A percentile compares a stretch with the other conserved stretches of the same genome.
Evolutionary conservation across 2,329 filamentous ascomycete species (phyloP).

Genomic region (Biscogniauxia mediterranea): DNA sequence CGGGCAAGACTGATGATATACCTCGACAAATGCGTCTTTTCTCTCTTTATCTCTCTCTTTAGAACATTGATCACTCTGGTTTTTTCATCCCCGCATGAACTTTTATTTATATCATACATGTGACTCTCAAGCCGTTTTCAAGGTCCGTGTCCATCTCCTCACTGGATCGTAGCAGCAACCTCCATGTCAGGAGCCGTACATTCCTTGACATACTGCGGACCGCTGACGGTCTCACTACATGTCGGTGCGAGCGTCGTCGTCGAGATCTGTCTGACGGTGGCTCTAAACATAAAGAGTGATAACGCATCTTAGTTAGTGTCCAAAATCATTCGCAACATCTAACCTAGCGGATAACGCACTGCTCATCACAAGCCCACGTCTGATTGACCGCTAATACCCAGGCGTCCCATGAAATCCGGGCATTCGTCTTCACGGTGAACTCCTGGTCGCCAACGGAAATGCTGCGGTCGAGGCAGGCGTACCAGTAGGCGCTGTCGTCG

Average conservation of each 20-base stretch:
- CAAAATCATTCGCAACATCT: too few species aligned
- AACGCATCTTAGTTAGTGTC: not conserved
- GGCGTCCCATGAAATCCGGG: slow-evolving; percentile 19
- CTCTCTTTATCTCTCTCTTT: not conserved
- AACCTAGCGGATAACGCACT: slow-evolving; percentile 9
- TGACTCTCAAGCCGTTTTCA: too few species aligned
- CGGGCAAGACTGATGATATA: not conserved
- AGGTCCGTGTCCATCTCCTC: not conserved
- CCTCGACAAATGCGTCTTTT: not conserved
- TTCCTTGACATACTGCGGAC: slow-evolving; percentile 24
- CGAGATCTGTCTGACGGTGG: slow-evolving; percentile 18
- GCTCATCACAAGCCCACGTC: slow-evolving; percentile 22
- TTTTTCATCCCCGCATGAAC: not conserved
- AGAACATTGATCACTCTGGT: not conserved
- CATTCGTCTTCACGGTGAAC: slow-evolving; percentile 21
- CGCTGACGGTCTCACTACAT: slow-evolving; percentile 20
- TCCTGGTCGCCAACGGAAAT: slow-evolving; percentile 11
- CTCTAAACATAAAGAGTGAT: slow-evolving; percentile 7
- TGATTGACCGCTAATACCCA: slow-evolving; percentile 27
- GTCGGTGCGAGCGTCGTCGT: slow-evolving; percentile 19
- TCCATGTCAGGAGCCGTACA: slow-evolving; percentile 23
- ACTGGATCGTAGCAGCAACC: slow-evolving; percentile 15
- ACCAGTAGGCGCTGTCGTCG: slow-evolving; percentile 13
- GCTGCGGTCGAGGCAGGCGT: slow-evolving; percentile 16
- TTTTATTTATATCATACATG: not conserved